phyloP scores from a whole-genome alignment of 2,329 filamentous ascomycete genomes.

The Ceratocystiopsis sp. region DNA sequence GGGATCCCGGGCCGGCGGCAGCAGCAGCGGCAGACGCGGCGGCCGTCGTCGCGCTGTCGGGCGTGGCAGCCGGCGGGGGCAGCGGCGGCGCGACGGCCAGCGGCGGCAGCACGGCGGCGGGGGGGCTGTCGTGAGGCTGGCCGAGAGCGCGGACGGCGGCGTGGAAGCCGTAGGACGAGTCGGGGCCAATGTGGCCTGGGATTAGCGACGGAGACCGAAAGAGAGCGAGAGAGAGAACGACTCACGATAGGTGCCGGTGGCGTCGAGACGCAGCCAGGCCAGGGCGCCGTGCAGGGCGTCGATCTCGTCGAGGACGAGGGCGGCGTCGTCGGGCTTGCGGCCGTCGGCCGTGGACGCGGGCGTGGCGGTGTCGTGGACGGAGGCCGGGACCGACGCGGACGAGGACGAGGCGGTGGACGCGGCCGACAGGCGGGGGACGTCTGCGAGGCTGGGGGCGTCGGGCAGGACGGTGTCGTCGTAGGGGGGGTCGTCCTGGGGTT shows the following conservation, averaged over 20 bases:
- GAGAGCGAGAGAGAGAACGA: too few species aligned
- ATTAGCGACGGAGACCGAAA: background rate
- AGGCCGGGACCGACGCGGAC: slow-evolving; percentile 3
- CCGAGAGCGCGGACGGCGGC: slow-evolving; percentile 12
- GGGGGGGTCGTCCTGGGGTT: background rate
- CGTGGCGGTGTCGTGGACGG: slow-evolving; percentile 2
- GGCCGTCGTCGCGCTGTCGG: background rate
- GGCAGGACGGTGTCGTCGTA: background rate
- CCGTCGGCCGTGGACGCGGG: background rate
- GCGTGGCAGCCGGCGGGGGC: slow-evolving; percentile 4
- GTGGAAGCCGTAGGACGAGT: slow-evolving; percentile 13
- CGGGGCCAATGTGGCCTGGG: slow-evolving; percentile 11
- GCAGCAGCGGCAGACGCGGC: background rate
- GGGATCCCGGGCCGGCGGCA: background rate
- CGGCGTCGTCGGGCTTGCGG: slow-evolving; percentile 3
- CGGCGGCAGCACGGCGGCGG: slow-evolving; percentile 8
- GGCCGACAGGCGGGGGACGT: background rate
- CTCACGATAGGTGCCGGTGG: slow-evolving; percentile 9
- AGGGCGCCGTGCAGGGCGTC: slow-evolving; percentile 11
- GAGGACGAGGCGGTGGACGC: background rate
- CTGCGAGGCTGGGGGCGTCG: background rate
- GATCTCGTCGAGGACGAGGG: slow-evolving; percentile 9
- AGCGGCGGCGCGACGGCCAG: slow-evolving; percentile 8
- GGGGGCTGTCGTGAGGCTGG: slow-evolving; percentile 3
- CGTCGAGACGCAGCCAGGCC: slow-evolving; percentile 12